Conservation (phyloP, 2,329 filamentous ascomycete genomes). For the Diaporthe sp. region DNA sequence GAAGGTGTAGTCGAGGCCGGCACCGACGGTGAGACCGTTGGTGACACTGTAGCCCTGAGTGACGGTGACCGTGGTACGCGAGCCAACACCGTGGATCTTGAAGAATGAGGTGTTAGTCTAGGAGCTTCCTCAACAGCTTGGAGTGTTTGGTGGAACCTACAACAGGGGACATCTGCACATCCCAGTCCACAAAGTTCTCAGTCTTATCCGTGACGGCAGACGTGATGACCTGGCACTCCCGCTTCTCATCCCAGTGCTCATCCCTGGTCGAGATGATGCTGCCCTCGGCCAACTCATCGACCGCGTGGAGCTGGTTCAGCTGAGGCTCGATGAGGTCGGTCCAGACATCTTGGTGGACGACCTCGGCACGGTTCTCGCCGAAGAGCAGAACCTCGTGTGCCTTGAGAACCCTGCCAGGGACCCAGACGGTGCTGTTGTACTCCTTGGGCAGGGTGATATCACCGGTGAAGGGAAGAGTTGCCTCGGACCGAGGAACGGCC, state of each 20-base stretch:
- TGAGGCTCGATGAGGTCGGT: slow-evolving; percentile 8
- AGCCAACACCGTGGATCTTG: background rate
- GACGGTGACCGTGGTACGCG: slow-evolving; percentile 4
- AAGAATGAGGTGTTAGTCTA: background rate
- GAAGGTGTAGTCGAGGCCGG: slow-evolving; percentile 6
- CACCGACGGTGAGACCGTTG: slow-evolving; percentile 2
- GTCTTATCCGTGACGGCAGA: slow-evolving; percentile 10
- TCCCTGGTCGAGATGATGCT: background rate
- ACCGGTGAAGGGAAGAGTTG: slow-evolving; percentile 1
- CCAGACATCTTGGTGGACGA: slow-evolving; percentile 9
- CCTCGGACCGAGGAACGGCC: background rate
- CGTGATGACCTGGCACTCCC: background rate
- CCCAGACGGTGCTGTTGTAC: slow-evolving; percentile 8
- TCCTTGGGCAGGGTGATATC: background rate
- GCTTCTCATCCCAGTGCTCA: slow-evolving; percentile 18
- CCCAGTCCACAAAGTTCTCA: slow-evolving; percentile 20
- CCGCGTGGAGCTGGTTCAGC: background rate
- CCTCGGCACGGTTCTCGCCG: slow-evolving; percentile 4
- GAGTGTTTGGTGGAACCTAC: background rate
- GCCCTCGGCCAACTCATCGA: background rate
- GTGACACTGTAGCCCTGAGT: slow-evolving; percentile 18
- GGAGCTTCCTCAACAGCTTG: background rate
- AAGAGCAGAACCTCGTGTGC: background rate
- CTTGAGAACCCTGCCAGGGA: slow-evolving; percentile 4
- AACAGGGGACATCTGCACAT: slow-evolving; percentile 19